phyloP scores from a whole-genome alignment of 495 filamentous ascomycete genomes.

The Podospora tetraspora region DNA sequence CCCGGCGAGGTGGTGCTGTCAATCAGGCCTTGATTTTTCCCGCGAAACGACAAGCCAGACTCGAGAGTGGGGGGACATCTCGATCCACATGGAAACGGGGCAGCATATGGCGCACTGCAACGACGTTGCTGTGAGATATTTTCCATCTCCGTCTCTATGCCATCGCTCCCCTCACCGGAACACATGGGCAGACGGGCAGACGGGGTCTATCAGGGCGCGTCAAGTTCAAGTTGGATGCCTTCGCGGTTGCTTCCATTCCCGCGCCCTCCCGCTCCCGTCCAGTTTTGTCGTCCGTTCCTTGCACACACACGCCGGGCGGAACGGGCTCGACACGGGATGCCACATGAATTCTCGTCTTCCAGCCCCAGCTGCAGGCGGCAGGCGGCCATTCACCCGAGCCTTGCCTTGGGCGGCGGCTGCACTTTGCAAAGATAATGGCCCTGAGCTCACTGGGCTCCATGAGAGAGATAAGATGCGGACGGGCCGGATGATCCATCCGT shows the following conservation, averaged over 20 bases:
- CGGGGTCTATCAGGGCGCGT: neutral
- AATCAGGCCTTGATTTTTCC: neutral
- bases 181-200: neutral
- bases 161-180: neutral
- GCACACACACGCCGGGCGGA: neutral
- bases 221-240: neutral
- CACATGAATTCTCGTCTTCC: neutral
- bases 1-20: neutral
- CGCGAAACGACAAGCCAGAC: neutral
- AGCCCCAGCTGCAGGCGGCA: neutral
- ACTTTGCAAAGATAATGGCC: neutral
- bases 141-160: neutral
- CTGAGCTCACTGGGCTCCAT: neutral
- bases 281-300: neutral
- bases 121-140: neutral
- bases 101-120: neutral
- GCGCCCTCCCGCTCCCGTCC: neutral
- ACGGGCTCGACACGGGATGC: neutral
- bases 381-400: neutral
- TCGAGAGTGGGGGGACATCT: neutral
- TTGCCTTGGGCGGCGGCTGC: neutral
- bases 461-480: neutral
- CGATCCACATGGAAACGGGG: neutral
- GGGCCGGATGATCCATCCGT: neutral
- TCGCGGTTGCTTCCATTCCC: neutral